Evolutionary conservation across 2,329 filamentous ascomycete species (phyloP).

Genomic region (Colletotrichum cordylinicola): DNA sequence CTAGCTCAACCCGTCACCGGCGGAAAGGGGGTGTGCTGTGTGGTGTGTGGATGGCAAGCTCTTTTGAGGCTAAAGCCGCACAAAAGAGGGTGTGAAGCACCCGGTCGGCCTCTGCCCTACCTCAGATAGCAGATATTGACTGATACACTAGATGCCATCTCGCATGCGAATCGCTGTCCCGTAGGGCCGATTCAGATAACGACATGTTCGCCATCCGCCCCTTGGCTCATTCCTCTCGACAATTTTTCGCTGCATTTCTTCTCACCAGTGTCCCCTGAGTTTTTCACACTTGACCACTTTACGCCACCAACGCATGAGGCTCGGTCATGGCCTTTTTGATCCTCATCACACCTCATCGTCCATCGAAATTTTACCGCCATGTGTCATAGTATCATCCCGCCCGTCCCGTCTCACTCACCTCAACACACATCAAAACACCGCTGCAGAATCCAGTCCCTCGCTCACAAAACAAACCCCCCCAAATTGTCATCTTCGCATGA

Average conservation of each 20-base stretch:
- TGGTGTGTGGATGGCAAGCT: neutral
- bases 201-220: neutral
- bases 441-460: neutral
- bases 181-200: slow-evolving; percentile 22
- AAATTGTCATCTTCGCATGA: neutral
- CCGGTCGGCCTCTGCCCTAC: neutral
- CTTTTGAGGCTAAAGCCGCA: neutral
- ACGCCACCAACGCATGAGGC: neutral
- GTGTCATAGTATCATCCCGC: neutral
- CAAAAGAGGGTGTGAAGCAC: neutral
- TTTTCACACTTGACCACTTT: neutral
- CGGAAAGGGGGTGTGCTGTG: neutral
- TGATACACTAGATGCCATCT: slow-evolving; percentile 10
- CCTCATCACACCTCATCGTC: neutral
- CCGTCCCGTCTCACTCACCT: neutral
- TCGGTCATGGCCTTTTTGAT: neutral
- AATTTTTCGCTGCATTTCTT: neutral
- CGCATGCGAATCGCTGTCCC: slow-evolving; percentile 11
- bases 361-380: neutral
- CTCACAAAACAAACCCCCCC: neutral
- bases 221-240: neutral
- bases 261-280: neutral
- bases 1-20: neutral
- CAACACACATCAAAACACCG: neutral
- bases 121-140: neutral